phyloP scores from a whole-genome alignment of 805 yeast species.

The Yamadazyma sp. region DNA sequence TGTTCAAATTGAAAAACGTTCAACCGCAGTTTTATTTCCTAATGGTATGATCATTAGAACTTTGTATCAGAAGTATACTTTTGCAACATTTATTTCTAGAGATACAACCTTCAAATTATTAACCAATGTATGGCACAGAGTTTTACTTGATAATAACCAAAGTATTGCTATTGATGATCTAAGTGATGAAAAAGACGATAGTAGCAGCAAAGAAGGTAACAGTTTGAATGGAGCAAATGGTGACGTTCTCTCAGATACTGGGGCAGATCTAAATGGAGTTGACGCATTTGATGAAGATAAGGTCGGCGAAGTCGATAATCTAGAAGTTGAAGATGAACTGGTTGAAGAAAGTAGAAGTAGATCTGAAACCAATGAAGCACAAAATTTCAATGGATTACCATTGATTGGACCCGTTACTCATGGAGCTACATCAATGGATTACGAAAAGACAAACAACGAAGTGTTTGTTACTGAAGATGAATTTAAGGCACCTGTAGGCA shows the following conservation, averaged over 20 bases:
- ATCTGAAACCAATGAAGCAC: background rate
- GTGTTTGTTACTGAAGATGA: constrained; percentile 52
- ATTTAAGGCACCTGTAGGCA: constrained; percentile 64
- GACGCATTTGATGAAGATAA: constrained; percentile 5
- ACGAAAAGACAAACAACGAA: constrained; percentile 47
- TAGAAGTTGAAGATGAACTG: constrained; percentile 3
- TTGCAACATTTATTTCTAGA: constrained; percentile 64
- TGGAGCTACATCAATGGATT: constrained; percentile 46
- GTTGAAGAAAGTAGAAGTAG: background rate
- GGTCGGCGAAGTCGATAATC: constrained; percentile 5
- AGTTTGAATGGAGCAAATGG: constrained; percentile 3
- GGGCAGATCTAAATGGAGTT: constrained; percentile 1
- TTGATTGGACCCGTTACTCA: constrained; percentile 46
- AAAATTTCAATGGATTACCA: constrained; percentile 35
- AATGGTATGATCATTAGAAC: constrained; percentile 66
- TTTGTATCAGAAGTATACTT: constrained; percentile 56
- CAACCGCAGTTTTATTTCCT: constrained; percentile 66
- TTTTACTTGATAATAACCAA: constrained; percentile 18
- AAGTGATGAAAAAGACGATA: constrained; percentile 17
- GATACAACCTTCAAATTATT: constrained; percentile 53
- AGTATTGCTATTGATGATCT: constrained; percentile 19
- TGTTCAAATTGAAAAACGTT: constrained; percentile 59
- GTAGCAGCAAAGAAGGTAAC: constrained; percentile 16
- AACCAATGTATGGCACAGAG: constrained; percentile 58
- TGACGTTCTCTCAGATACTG: background rate